phyloP scores from a whole-genome alignment of 805 yeast species.

The Candida awuae region DNA sequence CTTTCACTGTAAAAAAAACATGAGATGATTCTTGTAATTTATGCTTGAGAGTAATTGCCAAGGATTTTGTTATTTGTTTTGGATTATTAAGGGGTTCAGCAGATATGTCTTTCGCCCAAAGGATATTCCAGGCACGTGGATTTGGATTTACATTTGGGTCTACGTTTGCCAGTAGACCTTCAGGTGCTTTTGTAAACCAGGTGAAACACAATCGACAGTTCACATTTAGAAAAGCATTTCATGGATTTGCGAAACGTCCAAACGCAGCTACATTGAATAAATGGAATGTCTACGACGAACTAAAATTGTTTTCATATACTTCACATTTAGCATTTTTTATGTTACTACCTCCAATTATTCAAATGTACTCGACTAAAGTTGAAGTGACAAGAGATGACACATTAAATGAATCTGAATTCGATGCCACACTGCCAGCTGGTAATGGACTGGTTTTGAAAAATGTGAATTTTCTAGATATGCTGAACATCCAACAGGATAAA shows the following conservation, averaged over 20 bases:
- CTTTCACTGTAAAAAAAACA: no score
- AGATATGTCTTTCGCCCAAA: not conserved
- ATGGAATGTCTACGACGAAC: constrained; percentile 25
- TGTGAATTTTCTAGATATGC: constrained; percentile 4
- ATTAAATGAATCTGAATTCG: constrained; percentile 14
- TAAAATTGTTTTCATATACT: constrained; percentile 25
- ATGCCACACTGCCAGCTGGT: not conserved
- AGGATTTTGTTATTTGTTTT: no score
- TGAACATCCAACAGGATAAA: constrained; percentile 2
- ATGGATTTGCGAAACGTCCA: constrained; percentile 9
- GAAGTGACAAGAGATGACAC: constrained; percentile 26
- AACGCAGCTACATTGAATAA: constrained; percentile 3
- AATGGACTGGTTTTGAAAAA: not conserved
- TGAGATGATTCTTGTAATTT: no score
- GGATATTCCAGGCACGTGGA: no score
- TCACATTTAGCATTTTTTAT: constrained; percentile 27
- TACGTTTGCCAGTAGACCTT: no score
- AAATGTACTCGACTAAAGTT: constrained; percentile 23
- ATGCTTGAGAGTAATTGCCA: no score
- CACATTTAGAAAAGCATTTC: constrained; percentile 5
- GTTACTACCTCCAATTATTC: constrained; percentile 23
- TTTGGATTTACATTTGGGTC: no score
- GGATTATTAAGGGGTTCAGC: no score
- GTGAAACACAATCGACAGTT: not conserved
- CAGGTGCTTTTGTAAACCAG: not conserved